Conservation (phyloP, 306 rosid genomes). For the Abrus pulchellus region DNA sequence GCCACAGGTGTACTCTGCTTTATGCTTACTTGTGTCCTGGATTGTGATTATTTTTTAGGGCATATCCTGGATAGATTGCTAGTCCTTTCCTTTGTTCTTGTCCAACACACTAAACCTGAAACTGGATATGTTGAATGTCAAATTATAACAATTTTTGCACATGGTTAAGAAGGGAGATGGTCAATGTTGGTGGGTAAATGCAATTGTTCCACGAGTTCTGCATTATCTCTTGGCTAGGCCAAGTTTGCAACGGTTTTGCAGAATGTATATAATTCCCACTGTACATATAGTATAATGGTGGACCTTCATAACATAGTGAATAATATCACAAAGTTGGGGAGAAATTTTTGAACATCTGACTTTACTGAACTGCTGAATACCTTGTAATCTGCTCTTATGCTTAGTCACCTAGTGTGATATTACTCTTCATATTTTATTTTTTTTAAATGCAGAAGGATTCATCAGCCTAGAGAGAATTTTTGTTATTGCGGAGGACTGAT, state of each 20-base stretch:
- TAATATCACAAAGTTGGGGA: not conserved
- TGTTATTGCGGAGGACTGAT: constrained; percentile 34
- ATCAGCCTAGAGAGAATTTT: constrained; percentile 47
- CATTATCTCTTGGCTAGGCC: constrained; percentile 13
- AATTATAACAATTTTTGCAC: not conserved
- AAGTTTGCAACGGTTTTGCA: constrained; percentile 30
- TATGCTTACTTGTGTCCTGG: constrained; percentile 3
- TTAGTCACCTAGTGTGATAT: constrained; percentile 2
- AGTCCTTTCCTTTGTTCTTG: constrained; percentile 13
- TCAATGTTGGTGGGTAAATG: not conserved
- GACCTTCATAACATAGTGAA: constrained; percentile 5
- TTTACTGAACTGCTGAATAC: constrained; percentile 13
- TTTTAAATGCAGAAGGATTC: constrained; percentile 64
- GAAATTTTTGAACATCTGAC: constrained; percentile 3
- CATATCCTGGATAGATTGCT: constrained; percentile 14
- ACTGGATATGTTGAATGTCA: constrained; percentile 17
- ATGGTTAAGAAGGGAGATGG: constrained; percentile 14
- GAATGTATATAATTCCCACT: constrained; percentile 1
- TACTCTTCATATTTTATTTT: not conserved
- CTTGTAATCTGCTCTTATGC: constrained; percentile 39
- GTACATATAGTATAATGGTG: not conserved
- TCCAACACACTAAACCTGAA: constrained; percentile 30
- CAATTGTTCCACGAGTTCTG: constrained; percentile 11
- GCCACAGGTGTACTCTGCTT: constrained; percentile 6
- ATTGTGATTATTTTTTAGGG: not conserved